Base-by-base conservation (phyloP, 176 grass and related monocot species). In the Aegilops speltoides region DNA sequence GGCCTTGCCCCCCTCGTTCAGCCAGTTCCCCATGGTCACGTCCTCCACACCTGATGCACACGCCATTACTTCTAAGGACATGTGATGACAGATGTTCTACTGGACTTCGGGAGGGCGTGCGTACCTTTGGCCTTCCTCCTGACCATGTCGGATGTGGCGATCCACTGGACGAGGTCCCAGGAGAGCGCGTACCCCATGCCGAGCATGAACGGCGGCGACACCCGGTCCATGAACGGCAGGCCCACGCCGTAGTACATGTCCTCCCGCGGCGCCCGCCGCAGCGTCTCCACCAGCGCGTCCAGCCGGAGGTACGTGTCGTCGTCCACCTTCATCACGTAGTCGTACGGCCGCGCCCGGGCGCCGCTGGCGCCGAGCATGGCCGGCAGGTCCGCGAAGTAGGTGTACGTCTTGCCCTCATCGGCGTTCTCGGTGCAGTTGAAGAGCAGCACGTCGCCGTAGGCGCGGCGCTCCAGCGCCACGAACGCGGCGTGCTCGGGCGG, bases 171-270 rank as follows among this genome's bases (percentile, higher is more conserved):
- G 73, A 98, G 83, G 78, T 98, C 96, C 93, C 96, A 95, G 4
- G 96, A 98, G 13, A 98, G 68, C 11, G 89, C n/a, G 84, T 98
- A 95, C 3, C 89, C 93, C 96, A 95, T 95, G 23, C 96, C 96
- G 34, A 93, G 89, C 93, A 95, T 95, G 86, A 90, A 98, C 74
- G 57, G 52, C 40, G 89, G 89, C 31, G 28, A 89, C 41, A 31
- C 7, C 8, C 65, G 43, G 37, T 90, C 43, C 6, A 73, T 22
- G 81, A 95, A 86, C 20, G 96, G 91, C 0, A 95, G 82, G 14
- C 83, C 89, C 8, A 85, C 82, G 20, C 93, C 93, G 34, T 84
- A 87, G 84, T 95, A 95, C 86, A 88, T 80, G 84, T 95, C 96
- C 66, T 94, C 85, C 74, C 86, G 64, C 83, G 91, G 68, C 82